A percentile compares a stretch with the other conserved stretches of the same genome.
These are phyloP conservation scores for Aureobasidium sp. DNA, from an alignment of 2,329 filamentous ascomycete genomes.

Conservation along the genomic window DNA sequence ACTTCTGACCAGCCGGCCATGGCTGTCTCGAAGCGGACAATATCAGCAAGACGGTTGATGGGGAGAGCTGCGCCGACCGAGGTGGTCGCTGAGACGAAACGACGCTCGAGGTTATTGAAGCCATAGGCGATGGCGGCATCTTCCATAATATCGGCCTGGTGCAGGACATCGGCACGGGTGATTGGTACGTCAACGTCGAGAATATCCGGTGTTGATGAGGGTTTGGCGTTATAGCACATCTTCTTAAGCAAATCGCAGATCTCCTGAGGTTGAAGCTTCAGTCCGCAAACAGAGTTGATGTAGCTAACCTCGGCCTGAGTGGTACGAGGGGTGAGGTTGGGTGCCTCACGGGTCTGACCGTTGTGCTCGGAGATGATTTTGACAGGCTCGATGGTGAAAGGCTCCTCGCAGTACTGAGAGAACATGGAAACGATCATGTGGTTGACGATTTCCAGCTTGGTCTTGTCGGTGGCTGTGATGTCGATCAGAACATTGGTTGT, in stretches of 20 bases:
- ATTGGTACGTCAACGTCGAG: conserved; percentile 78
- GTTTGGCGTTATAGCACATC: conserved; percentile 81
- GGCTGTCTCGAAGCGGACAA: conserved; percentile 79
- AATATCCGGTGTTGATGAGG: conserved; percentile 57
- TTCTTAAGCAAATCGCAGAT: conserved; percentile 76
- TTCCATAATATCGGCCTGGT: conserved; percentile 98
- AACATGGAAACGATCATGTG: conserved; percentile 98
- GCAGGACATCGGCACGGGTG: conserved; percentile 87
- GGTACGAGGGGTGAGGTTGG: conserved; percentile 68
- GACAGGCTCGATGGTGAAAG: conserved; percentile 89
- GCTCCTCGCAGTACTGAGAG: conserved; percentile 78
- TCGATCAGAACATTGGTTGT: conserved; percentile 96
- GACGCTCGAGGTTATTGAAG: conserved; percentile 89
- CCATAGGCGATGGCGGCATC: conserved; percentile 95
- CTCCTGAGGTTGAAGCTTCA: conserved; percentile 64
- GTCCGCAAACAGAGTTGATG: conserved; percentile 85
- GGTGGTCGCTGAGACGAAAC: conserved; percentile 76
- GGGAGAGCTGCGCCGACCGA: conserved; percentile 80
- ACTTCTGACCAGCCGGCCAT: conserved; percentile 97
- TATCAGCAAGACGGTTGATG: conserved; percentile 92
- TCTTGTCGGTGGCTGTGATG: conserved; percentile 90
- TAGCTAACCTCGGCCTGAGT: conserved; percentile 84
- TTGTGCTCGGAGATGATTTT: conserved; percentile 92
- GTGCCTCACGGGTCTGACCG: conserved; percentile 69
- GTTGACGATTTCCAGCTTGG: conserved; percentile 91